Percentiles rank a stretch among this genome's conserved stretches.
Evolutionary conservation across 371 early-diverging fungal species (phyloP).

Genomic region (Mucor irregularis): DNA sequence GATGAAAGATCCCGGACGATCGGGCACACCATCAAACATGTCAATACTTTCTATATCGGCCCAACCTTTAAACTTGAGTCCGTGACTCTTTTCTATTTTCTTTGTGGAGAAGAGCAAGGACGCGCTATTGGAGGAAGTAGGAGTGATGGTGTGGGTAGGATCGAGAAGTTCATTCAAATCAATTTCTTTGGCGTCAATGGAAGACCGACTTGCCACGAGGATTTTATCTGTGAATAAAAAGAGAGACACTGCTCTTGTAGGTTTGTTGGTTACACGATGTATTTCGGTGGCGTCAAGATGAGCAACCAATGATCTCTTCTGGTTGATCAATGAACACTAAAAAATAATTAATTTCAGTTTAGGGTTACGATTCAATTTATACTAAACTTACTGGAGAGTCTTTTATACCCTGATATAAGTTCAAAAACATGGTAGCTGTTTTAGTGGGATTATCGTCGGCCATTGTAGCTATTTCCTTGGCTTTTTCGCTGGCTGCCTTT

Average conservation of each 20-base stretch:
- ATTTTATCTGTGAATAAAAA: constrained; percentile 49
- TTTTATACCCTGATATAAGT: constrained; percentile 28
- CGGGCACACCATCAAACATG: constrained; percentile 41
- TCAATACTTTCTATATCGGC: constrained; percentile 47
- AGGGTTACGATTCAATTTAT: too few species aligned
- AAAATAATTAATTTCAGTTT: too few species aligned
- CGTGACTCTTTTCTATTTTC: constrained; percentile 8
- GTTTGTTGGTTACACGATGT: constrained; percentile 37
- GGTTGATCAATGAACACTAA: constrained; percentile 45
- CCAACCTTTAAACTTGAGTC: constrained; percentile 28
- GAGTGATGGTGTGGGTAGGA: constrained; percentile 4
- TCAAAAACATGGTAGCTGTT: constrained; percentile 34
- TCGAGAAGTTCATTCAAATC: constrained; percentile 24
- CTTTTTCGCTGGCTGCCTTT: constrained; percentile 32
- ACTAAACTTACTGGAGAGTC: constrained; percentile 28
- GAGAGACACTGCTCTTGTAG: constrained; percentile 38
- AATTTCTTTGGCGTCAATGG: constrained; percentile 26
- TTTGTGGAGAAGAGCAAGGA: background rate
- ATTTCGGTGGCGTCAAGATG: constrained; percentile 48
- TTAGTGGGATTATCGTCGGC: constrained; percentile 47
- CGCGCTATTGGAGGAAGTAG: constrained; percentile 1
- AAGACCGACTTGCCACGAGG: constrained; percentile 43
- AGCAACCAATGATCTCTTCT: constrained; percentile 36
- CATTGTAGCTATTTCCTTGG: constrained; percentile 42
- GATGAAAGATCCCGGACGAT: constrained; percentile 33